Evolutionary conservation across 345 rosid genomes (phyloP).

Genomic region (Anacardium occidentale): DNA sequence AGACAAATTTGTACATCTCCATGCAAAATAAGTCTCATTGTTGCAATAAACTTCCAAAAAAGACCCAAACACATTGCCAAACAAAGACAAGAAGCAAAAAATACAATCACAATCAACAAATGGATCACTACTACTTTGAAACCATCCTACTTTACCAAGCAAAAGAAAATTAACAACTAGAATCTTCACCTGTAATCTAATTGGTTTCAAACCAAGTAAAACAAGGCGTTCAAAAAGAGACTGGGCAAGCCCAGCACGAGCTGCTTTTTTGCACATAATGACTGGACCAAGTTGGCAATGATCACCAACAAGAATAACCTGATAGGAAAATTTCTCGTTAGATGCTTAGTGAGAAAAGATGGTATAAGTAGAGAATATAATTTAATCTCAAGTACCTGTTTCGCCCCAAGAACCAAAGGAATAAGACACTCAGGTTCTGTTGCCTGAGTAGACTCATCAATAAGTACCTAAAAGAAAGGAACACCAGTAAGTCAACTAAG

Average conservation of each 20-base stretch:
- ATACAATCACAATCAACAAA: neutral
- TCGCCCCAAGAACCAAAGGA: constrained; percentile 96
- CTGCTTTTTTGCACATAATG: constrained; percentile 99
- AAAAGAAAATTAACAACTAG: neutral
- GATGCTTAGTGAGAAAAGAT: neutral
- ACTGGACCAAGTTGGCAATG: constrained; percentile 99
- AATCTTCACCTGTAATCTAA: constrained; percentile 84
- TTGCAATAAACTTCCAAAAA: neutral
- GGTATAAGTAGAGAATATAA: neutral
- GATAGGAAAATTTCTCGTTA: constrained; percentile 20
- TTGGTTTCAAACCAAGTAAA: constrained; percentile 94
- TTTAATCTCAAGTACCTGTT: constrained; percentile 60
- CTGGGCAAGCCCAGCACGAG: constrained; percentile 98
- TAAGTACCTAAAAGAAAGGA: constrained; percentile 67
- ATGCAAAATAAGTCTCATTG: neutral
- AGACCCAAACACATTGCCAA: too few relatives aligned
- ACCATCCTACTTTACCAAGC: neutral
- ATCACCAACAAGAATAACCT: constrained; percentile 99
- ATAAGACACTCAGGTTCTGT: constrained; percentile 99
- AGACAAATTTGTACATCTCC: neutral
- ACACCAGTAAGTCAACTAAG: constrained; percentile 22
- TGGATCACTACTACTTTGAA: neutral
- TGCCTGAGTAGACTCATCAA: constrained; percentile 99
- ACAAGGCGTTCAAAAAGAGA: constrained; percentile 98
- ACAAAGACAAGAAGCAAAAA: neutral